Evolutionary conservation across 371 early-diverging fungal genomes (phyloP), one percentile per base, ranked within the genome.

Genomic region (Phascolomyces articulosus): DNA sequence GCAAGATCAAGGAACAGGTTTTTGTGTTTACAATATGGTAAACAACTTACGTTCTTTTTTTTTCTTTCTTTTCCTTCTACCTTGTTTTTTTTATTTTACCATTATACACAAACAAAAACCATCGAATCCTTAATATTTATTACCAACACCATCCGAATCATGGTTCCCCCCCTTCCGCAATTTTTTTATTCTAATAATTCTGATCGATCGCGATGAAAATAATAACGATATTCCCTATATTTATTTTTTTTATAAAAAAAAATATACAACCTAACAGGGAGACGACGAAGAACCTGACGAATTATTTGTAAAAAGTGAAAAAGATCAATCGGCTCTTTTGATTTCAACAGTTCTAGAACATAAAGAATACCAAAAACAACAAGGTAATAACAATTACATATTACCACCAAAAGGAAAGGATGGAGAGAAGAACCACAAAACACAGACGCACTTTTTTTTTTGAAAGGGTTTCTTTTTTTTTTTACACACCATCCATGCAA

Each of bases 1-100:
- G 95, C 83, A 83, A 64, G 94, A 93, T 79, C 85, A 85, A 67
- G 94, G 95, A 31, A 94, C 93, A 0, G 95, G 95, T 7, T 84
- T 82, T 60, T 87, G 90, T 72, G 77, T 82, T 28, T 85, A 80
- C 55, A 57, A 79, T 59, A 65, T 69, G 78, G 87, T 85, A 85
- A 72, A 55, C 13, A 21, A 47, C 16, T 3, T 3, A 40, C 18
- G 10, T 18, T 27, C 48, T 47, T 49, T 3, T 44, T 21, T 23
- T 49, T 51, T 31, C 23, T 58, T 15, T 9, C 38, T 56, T 44
- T 58, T 0, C 20, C 41, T 38, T 38, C 58, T 26, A 23, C 53
- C 53, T 9, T 49, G 26, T 34, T 56, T 60, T 44, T 47, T 55
- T 38, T 31, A 71, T 57, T 60, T 69, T 64, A 57, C 48, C 41